Percentiles rank a stretch among this genome's conserved stretches.
Conservation (phyloP, 257 asterid genomes). For the Thymus mandschuricus region DNA sequence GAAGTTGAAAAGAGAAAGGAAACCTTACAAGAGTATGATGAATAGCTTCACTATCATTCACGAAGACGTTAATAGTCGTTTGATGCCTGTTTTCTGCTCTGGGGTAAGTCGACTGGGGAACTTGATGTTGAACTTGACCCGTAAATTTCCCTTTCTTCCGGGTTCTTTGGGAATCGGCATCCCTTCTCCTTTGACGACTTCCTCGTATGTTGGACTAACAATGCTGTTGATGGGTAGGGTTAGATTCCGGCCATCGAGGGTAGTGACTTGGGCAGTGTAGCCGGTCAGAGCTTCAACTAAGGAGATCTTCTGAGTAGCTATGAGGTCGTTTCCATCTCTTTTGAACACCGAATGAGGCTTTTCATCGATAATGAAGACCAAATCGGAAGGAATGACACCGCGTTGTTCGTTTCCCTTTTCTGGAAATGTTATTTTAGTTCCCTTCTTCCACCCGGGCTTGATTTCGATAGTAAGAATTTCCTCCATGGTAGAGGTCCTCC, state of each 20-base stretch:
- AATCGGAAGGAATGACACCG: constrained; percentile 82
- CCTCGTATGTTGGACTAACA: constrained; percentile 74
- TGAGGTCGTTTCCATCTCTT: constrained; percentile 85
- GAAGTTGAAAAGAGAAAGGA: constrained; percentile 7
- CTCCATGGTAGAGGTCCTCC: constrained; percentile 67
- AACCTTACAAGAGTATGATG: constrained; percentile 40
- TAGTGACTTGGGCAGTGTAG: constrained; percentile 63
- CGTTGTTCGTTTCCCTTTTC: constrained; percentile 85
- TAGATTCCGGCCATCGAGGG: constrained; percentile 76
- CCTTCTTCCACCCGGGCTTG: constrained; percentile 97
- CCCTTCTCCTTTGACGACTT: constrained; percentile 83
- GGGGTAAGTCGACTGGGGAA: constrained; percentile 84
- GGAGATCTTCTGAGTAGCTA: constrained; percentile 71
- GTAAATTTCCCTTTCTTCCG: constrained; percentile 69
- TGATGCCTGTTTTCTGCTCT: constrained; percentile 84
- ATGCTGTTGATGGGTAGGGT: constrained; percentile 63
- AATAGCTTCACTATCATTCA: constrained; percentile 36
- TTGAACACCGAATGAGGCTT: constrained; percentile 77
- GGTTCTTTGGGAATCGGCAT: constrained; percentile 97
- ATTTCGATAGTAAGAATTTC: constrained; percentile 81
- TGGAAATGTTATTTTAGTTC: constrained; percentile 91
- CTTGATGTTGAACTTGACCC: constrained; percentile 78
- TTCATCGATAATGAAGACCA: constrained; percentile 82
- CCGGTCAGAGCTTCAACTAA: constrained; percentile 86
- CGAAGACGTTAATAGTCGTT: constrained; percentile 62